Evolutionary conservation across 805 yeast genomes (phyloP), one percentile per base, ranked within the genome.

Genomic region (Metschnikowia shivogae): DNA sequence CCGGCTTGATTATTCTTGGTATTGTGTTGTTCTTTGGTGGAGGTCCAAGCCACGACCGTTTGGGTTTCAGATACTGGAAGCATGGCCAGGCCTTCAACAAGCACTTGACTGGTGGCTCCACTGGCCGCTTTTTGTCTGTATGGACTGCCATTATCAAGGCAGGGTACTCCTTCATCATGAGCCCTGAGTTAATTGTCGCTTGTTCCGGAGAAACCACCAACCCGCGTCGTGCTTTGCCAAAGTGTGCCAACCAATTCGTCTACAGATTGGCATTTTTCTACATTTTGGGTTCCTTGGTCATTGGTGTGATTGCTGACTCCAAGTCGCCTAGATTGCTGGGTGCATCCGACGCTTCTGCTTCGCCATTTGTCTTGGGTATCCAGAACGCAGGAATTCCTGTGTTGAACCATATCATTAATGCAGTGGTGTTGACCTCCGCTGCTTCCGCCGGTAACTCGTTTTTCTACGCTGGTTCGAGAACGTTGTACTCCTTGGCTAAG

Each of bases 341-440:
- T 36, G 64, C 61, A 11, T 34, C 46, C 10, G 64, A 76, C 54
- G 85, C 85, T 22, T 81, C 89, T 27, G 81, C 83, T 13, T 80
- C 84, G 14, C 93, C 96, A 0, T 87, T 84, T 57, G 93, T 86
- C 42, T 79, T 89, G 55, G 92, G 92, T 2, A 88, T 89, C 89
- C 75, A 74, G 64, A 74, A 72, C 44, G 66, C 87, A 57, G 76
- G 78, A 1, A 84, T 89, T 43, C 77, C 70, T 29, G 82, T 77
- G 0, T 69, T 88, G 39, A 95, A 95, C 28, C 78, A 83, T 57
- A 74, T 89, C 48, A 89, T 89, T 46, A 89, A 89, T 63, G 95
- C 80, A 1, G 77, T 87, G 27, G 74, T 89, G 44, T 72, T 89
- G 44, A 72, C 87, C 5, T 80, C 85, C 36, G 85, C 84, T 10